phyloP scores from a whole-genome alignment of 1,284 basidiomycete species.

The Ceratobasidium theobromae region DNA sequence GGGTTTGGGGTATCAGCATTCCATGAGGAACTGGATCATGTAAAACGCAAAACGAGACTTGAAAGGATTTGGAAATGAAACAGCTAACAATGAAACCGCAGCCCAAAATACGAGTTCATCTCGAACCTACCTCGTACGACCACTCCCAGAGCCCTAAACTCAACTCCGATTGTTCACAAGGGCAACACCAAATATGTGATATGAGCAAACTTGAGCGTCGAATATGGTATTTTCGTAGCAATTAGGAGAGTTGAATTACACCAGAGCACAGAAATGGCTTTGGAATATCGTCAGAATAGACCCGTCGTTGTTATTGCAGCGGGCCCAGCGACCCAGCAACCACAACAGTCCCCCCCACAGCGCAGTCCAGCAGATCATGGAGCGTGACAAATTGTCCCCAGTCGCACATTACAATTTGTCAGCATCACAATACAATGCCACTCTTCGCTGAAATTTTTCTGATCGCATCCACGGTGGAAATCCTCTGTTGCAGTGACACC shows the following conservation, averaged over 20 bases:
- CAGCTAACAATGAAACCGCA: conserved; percentile 4
- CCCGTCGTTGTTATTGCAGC: neutral
- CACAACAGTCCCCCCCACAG: neutral
- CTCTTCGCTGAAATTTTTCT: conserved; percentile 15
- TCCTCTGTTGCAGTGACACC: neutral
- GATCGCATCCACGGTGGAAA: neutral
- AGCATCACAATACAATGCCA: neutral
- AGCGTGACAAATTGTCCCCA: neutral
- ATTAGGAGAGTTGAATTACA: neutral
- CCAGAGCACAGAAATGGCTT: neutral
- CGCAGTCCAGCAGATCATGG: neutral
- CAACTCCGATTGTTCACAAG: neutral
- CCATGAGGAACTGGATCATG: conserved; percentile 20
- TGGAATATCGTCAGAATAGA: neutral
- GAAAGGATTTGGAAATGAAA: too few relatives aligned
- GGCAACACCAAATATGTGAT: too few relatives aligned
- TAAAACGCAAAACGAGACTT: conserved; percentile 22
- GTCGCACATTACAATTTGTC: neutral
- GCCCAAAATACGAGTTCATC: neutral
- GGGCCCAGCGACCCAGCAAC: neutral
- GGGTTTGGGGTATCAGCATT: conserved; percentile 17
- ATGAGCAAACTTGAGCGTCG: too few relatives aligned
- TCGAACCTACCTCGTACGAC: neutral
- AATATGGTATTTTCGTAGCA: too few relatives aligned
- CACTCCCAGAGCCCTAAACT: conserved; percentile 1